phyloP scores from a whole-genome alignment of 345 rosid genomes.

The Gossypium turneri region DNA sequence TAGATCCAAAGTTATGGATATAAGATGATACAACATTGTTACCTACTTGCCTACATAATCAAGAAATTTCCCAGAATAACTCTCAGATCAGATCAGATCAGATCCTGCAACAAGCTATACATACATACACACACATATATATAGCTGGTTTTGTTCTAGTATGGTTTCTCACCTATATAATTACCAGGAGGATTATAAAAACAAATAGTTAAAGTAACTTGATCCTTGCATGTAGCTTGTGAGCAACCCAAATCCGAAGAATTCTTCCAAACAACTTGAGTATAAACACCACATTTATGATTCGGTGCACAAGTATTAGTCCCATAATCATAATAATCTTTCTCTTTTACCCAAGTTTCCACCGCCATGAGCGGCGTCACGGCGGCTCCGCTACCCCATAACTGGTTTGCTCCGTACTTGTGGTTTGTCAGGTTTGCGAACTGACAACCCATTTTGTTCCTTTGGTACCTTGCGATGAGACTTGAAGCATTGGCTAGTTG shows the following conservation, averaged over 20 bases:
- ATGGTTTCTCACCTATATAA: conserved; percentile 62
- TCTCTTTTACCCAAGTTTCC: conserved; percentile 69
- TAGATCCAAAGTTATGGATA: not conserved
- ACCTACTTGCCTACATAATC: not conserved
- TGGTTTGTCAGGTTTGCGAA: conserved; percentile 54
- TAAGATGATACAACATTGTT: not conserved
- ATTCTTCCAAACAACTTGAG: conserved; percentile 80
- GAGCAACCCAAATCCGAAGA: conserved; percentile 65
- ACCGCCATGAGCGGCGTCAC: conserved; percentile 61
- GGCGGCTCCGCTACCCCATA: conserved; percentile 48
- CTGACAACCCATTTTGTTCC: conserved; percentile 57
- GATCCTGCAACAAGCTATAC: not conserved
- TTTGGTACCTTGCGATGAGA: conserved; percentile 56
- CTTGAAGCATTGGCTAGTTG: conserved; percentile 46
- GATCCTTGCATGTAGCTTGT: conserved; percentile 57
- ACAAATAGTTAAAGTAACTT: conserved; percentile 61
- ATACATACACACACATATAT: too few relatives aligned
- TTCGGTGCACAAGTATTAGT: conserved; percentile 48
- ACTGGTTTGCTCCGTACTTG: conserved; percentile 73
- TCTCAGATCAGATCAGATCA: conserved; percentile 16
- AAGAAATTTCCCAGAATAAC: not conserved
- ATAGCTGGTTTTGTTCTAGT: conserved; percentile 25
- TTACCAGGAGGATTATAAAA: conserved; percentile 86
- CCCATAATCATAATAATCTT: conserved; percentile 49
- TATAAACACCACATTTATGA: conserved; percentile 69